phyloP scores from a whole-genome alignment of 352 stramenopile genomes.

The Phytophthora hibernalis region DNA sequence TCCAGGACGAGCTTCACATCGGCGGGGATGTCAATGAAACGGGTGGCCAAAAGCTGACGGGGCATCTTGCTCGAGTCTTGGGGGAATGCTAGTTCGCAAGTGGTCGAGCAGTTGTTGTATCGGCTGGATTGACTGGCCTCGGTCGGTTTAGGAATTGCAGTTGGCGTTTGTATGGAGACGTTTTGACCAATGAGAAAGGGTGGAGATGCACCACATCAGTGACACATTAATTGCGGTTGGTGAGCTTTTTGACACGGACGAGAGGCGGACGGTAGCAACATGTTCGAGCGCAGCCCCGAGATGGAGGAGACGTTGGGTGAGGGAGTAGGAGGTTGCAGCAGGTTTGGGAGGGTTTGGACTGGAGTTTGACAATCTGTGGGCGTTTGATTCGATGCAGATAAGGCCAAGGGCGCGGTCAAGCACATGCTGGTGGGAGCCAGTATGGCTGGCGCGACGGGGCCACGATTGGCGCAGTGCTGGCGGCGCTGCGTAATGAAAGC shows the following conservation, averaged over 20 bases:
- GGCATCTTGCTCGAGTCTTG: conserved; percentile 68
- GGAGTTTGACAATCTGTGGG: not conserved
- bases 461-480: conserved; percentile 63
- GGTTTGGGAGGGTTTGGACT: not conserved
- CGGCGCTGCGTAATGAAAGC: conserved; percentile 76
- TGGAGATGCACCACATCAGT: conserved; percentile 5
- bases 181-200: conserved; percentile 14
- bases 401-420: conserved; percentile 70
- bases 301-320: conserved; percentile 36
- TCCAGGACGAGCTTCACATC: conserved; percentile 95
- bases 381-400: conserved; percentile 41
- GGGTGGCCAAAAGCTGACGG: conserved; percentile 92
- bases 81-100: conserved; percentile 79
- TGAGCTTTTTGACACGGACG: conserved; percentile 4
- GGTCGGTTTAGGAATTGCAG: conserved; percentile 1
- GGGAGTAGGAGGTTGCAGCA: not conserved
- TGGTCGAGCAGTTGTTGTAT: conserved; percentile 34
- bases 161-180: conserved; percentile 3
- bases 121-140: conserved; percentile 27
- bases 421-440: conserved; percentile 73
- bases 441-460: conserved; percentile 60
- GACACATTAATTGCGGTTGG: conserved; percentile 17
- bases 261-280: conserved; percentile 11
- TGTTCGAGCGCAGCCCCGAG: conserved; percentile 43
- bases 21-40: conserved; percentile 94